Evolutionary conservation across 75 land plant genomes (phyloP).

Genomic region (Sequoiadendron giganteum): DNA sequence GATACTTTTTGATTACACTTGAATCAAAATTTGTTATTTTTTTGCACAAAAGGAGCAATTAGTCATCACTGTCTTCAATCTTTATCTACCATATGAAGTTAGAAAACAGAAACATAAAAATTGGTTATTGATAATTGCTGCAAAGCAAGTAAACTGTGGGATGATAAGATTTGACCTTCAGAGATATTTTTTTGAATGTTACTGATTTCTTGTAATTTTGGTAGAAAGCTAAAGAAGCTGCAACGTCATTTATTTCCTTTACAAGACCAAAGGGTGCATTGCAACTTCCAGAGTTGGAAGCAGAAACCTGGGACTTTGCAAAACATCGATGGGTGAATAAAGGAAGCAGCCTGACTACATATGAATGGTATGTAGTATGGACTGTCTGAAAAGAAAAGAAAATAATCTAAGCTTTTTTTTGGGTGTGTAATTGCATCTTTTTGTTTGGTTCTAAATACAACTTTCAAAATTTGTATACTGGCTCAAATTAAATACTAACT

Average conservation of each 20-base stretch:
- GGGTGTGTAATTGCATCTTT: not conserved
- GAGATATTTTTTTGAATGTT: not conserved
- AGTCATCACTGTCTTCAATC: not conserved
- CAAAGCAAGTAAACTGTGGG: not conserved
- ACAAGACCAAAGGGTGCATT: conserved; percentile 14
- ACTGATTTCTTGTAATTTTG: not conserved
- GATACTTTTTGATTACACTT: not conserved
- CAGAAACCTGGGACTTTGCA: conserved; percentile 45
- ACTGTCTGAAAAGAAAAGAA: not conserved
- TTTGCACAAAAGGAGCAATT: not conserved
- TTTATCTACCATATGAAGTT: not conserved
- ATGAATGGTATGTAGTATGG: conserved; percentile 39
- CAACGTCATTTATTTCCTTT: conserved; percentile 21
- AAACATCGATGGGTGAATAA: conserved; percentile 48
- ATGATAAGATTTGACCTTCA: not conserved
- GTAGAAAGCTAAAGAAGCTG: conserved; percentile 20
- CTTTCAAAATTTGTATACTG: not conserved
- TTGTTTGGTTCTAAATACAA: not conserved
- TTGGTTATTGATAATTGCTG: not conserved
- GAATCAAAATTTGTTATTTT: not conserved
- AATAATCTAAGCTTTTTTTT: not conserved
- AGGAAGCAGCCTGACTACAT: conserved; percentile 49
- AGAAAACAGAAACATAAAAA: not conserved
- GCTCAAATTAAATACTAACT: not conserved
- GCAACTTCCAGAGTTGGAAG: conserved; percentile 32